Conservation (phyloP, 495 filamentous ascomycete species). For the Aspergillus mulundensis region DNA sequence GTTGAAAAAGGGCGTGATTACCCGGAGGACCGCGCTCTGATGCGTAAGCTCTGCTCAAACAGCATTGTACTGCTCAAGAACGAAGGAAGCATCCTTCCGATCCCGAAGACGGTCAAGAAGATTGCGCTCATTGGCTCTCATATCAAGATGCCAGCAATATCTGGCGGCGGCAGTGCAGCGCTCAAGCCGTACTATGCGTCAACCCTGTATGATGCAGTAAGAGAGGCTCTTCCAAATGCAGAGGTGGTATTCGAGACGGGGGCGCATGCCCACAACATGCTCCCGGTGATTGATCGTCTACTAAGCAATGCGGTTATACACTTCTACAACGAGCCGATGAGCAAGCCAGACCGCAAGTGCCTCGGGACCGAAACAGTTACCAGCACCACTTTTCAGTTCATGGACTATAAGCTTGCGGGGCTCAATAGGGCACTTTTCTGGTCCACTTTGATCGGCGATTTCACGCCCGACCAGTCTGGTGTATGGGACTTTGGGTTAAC, state of each 20-base stretch:
- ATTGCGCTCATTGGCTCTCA: slow-evolving; percentile 78
- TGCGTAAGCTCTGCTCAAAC: slow-evolving; percentile 56
- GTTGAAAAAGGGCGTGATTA: slow-evolving; percentile 51
- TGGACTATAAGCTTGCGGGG: slow-evolving; percentile 53
- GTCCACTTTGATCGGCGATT: slow-evolving; percentile 47
- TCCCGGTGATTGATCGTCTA: slow-evolving; percentile 47
- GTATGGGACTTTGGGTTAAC: slow-evolving; percentile 67
- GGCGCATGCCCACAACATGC: slow-evolving; percentile 52
- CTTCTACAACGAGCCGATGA: slow-evolving; percentile 49
- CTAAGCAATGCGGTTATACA: slow-evolving; percentile 48
- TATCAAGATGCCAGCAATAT: slow-evolving; percentile 62
- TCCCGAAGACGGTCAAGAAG: slow-evolving; percentile 50
- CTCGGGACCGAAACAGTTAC: slow-evolving; percentile 46
- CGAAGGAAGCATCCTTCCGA: slow-evolving; percentile 54
- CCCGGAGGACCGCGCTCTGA: slow-evolving; percentile 56
- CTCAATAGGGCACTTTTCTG: slow-evolving; percentile 47
- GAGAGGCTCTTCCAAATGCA: slow-evolving; percentile 48
- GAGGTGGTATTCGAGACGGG: slow-evolving; percentile 53
- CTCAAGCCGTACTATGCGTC: slow-evolving; percentile 71
- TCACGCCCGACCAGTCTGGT: slow-evolving; percentile 53
- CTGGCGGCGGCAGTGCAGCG: slow-evolving; percentile 73
- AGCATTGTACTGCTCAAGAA: slow-evolving; percentile 77
- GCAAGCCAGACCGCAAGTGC: slow-evolving; percentile 30
- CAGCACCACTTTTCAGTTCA: slow-evolving; percentile 51
- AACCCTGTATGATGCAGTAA: slow-evolving; percentile 60